Evolutionary conservation across 306 rosid species (phyloP), one percentile per base, ranked within the genome.

Genomic region (Lathyrus oleraceus): DNA sequence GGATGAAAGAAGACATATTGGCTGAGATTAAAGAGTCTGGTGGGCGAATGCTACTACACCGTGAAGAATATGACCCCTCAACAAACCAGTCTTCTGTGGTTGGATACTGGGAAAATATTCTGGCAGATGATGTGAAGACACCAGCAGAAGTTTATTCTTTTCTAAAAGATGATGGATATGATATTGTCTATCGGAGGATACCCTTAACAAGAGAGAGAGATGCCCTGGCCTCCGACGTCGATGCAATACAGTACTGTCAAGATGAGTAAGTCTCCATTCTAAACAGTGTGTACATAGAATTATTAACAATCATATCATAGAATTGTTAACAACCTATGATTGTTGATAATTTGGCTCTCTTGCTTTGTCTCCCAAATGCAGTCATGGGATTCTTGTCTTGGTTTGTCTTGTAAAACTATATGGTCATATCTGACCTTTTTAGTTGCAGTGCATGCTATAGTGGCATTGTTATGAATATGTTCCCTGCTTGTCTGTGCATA

Each of bases 201-300:
- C 97, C 96, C 60, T 85, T 91, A 71, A 89, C 96, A 39, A 84
- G 91, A 71, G 96, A 87, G 61, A 84, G 91, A 73, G 96, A 87
- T 73, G 91, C 96, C 71, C 81, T 87, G 66, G 86, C 91, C 77
- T 87, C 90, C 19, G 94, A 91, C 23, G 71, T 89, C 71, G 97
- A 91, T 83, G 88, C 93, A 71, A 87, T 91, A 72, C 97, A 89
- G 72, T 77, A 78, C 76, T 81, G 91, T 69, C 76, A 84, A 76
- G 83, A 89, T 61, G 85, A 85, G 97, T 91, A 84, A 85, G 94
- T 63, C 32, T 40, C 52, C 13, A n/a, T n/a, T n/a, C n/a, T n/a
- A n/a, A n/a, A n/a, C n/a, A n/a, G n/a, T n/a, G n/a, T n/a, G n/a
- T n/a, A n/a, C n/a, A n/a, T n/a, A n/a, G n/a, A n/a, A n/a, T 69